These are phyloP conservation scores for Castanea crenata DNA, from an alignment of 306 rosid species.

Conservation along the genomic window DNA sequence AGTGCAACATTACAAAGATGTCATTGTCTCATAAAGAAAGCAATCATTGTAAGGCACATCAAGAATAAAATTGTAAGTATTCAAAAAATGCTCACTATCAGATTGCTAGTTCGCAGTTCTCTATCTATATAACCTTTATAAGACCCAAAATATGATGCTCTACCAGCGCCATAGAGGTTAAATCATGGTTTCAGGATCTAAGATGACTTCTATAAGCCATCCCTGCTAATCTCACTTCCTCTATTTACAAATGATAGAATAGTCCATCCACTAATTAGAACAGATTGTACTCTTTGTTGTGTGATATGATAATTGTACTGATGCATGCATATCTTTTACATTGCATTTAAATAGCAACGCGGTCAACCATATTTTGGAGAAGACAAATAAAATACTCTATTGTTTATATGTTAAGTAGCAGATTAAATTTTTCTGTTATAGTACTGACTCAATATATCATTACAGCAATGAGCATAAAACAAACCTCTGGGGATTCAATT, in stretches of 20 bases:
- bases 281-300: background rate
- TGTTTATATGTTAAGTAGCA: background rate
- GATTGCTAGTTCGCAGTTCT: background rate
- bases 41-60: background rate
- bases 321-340: background rate
- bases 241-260: background rate
- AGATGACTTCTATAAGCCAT: background rate
- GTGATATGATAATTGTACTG: background rate
- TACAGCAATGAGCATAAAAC: conserved; percentile 11
- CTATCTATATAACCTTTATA: no score
- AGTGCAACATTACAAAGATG: background rate
- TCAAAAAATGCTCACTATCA: no score
- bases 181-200: background rate
- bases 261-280: background rate
- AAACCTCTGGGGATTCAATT: conserved; percentile 53
- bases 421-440: background rate
- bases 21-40: background rate
- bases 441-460: background rate
- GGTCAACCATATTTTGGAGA: background rate
- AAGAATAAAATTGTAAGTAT: background rate
- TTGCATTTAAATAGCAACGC: background rate
- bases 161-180: background rate
- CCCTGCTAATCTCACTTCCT: background rate
- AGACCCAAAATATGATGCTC: background rate
- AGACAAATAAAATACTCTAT: background rate